Percentiles rank a stretch among this genome's conserved stretches.
These are phyloP conservation scores for Fusarium albosuccineum DNA, from an alignment of 2,329 filamentous ascomycete species.

Conservation along the genomic window DNA sequence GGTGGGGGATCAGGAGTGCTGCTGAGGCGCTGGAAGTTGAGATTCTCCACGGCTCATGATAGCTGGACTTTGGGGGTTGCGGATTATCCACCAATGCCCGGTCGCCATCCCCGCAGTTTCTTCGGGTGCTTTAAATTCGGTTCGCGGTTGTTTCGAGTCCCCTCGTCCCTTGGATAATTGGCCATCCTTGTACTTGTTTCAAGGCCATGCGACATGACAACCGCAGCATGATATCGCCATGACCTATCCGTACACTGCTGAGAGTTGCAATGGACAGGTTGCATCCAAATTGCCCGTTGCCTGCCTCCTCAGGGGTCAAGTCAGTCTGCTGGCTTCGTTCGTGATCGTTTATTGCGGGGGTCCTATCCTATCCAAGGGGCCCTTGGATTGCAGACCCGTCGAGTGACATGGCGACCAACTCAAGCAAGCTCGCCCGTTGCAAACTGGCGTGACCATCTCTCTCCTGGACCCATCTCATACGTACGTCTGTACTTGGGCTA, in stretches of 20 bases:
- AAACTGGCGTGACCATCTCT: conserved; percentile 7
- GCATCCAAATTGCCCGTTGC: conserved; percentile 8
- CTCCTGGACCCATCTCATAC: conserved; percentile 10
- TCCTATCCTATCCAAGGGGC: neutral
- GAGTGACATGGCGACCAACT: neutral
- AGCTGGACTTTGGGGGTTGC: conserved; percentile 28
- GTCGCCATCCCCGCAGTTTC: conserved; percentile 33
- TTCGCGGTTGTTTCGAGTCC: conserved; percentile 40
- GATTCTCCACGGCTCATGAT: conserved; percentile 46
- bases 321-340: conserved; percentile 2
- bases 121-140: conserved; percentile 31
- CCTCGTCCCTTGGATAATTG: conserved; percentile 18
- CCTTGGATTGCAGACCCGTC: neutral
- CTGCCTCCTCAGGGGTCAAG: conserved; percentile 8
- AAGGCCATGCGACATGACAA: conserved; percentile 39
- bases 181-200: conserved; percentile 42
- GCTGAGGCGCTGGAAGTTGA: conserved; percentile 36
- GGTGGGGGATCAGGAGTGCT: conserved; percentile 21
- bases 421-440: neutral
- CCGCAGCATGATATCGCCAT: conserved; percentile 24
- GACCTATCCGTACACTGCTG: conserved; percentile 5
- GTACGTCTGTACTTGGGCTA: neutral
- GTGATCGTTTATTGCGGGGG: conserved; percentile 12
- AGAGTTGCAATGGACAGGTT: conserved; percentile 15
- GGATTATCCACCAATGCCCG: conserved; percentile 42